A percentile compares a stretch with the other conserved stretches of the same genome.
phyloP scores from a whole-genome alignment of 306 rosid species.

The Cucurbita moschata region DNA sequence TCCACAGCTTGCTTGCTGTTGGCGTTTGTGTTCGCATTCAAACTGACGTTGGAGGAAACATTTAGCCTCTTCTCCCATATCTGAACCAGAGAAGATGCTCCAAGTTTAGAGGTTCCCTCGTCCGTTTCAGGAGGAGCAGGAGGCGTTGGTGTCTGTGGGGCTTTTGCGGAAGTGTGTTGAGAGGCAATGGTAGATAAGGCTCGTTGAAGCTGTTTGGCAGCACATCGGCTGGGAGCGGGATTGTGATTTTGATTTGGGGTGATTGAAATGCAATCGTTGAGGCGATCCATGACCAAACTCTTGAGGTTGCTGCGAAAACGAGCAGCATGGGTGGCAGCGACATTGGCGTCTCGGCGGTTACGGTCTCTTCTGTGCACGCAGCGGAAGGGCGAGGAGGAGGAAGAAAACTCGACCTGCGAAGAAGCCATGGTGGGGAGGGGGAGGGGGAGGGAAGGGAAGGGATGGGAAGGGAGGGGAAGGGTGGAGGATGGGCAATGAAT shows the following conservation, averaged over 20 bases:
- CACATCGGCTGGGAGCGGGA: background rate
- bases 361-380: conserved; percentile 57
- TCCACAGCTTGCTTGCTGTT: background rate
- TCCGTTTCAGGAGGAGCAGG: background rate
- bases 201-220: background rate
- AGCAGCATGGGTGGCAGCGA: conserved; percentile 17
- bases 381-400: conserved; percentile 44
- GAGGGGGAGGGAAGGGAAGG: background rate
- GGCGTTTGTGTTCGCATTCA: background rate
- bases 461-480: too few relatives aligned
- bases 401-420: conserved; percentile 44
- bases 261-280: conserved; percentile 16
- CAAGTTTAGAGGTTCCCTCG: conserved; percentile 14
- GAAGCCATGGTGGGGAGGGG: conserved; percentile 38
- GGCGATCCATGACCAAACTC: conserved; percentile 28
- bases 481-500: too few relatives aligned
- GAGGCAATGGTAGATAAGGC: background rate
- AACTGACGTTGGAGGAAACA: conserved; percentile 5
- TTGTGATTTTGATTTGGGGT: background rate
- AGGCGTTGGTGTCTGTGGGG: background rate
- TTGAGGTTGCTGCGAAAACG: conserved; percentile 32
- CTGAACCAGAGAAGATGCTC: conserved; percentile 77
- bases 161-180: background rate
- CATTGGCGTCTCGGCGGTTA: conserved; percentile 31
- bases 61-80: conserved; percentile 85